These are phyloP conservation scores for Solanum peruvianum DNA, from an alignment of 257 asterid genomes.

Conservation along the genomic window DNA sequence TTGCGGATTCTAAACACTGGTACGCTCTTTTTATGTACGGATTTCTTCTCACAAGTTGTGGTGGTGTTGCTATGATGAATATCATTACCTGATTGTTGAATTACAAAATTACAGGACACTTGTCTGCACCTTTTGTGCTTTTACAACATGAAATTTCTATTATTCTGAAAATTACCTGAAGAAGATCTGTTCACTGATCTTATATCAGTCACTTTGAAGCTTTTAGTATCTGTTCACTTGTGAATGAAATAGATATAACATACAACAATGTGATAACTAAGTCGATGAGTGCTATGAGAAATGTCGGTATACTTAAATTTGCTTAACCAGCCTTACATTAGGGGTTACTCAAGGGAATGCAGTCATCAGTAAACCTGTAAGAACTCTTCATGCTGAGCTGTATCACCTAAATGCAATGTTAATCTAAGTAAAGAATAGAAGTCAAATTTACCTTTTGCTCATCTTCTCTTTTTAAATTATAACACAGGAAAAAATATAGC, in stretches of 20 bases:
- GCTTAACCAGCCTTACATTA: background rate
- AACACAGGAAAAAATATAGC: background rate
- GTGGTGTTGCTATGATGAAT: background rate
- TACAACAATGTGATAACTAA: background rate
- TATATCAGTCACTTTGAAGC: background rate
- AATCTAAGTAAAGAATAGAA: background rate
- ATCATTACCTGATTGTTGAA: background rate
- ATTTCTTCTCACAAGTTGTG: background rate
- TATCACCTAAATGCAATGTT: background rate
- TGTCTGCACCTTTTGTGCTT: background rate
- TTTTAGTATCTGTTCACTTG: background rate
- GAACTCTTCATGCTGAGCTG: background rate
- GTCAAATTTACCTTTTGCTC: background rate
- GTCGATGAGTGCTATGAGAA: background rate
- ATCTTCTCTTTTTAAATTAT: background rate
- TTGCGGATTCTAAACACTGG: conserved; percentile 71
- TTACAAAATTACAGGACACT: background rate
- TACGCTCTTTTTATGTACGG: conserved; percentile 13
- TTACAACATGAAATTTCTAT: background rate
- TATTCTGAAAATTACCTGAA: background rate
- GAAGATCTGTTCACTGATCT: background rate
- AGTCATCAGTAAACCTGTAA: background rate
- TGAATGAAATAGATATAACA: background rate
- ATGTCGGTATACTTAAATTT: background rate
- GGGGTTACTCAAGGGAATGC: background rate